phyloP scores from a whole-genome alignment of 768 basidiomycete genomes.

The Boletales sp. region DNA sequence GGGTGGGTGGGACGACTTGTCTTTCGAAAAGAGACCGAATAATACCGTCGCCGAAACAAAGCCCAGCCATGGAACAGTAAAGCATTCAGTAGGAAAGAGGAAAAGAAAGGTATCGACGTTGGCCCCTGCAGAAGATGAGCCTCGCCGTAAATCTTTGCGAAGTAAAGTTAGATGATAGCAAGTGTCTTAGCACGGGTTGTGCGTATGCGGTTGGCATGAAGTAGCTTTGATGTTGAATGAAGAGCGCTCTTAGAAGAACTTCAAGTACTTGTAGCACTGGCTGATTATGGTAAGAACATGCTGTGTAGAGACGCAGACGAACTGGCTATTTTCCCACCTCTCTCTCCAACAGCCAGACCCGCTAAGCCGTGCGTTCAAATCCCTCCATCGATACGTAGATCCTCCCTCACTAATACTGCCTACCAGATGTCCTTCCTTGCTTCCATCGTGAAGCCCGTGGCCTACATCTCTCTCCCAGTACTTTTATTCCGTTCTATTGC shows the following conservation, averaged over 20 bases:
- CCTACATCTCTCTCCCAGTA: slow-evolving; percentile 72
- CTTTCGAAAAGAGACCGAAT: slow-evolving; percentile 31
- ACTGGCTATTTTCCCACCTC: slow-evolving; percentile 28
- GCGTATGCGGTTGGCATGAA: too few species aligned
- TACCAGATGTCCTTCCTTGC: slow-evolving; percentile 59
- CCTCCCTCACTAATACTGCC: slow-evolving; percentile 6
- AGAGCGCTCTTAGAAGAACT: too few species aligned
- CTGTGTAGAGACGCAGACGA: neutral
- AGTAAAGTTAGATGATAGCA: slow-evolving; percentile 5
- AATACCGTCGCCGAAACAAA: neutral
- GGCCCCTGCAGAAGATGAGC: slow-evolving; percentile 5
- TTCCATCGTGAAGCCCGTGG: slow-evolving; percentile 63
- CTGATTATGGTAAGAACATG: too few species aligned
- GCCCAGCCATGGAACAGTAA: neutral
- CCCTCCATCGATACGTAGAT: slow-evolving; percentile 8
- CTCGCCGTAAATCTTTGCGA: slow-evolving; percentile 23
- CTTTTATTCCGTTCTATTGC: slow-evolving; percentile 62
- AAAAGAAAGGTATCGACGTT: slow-evolving; percentile 22
- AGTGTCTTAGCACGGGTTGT: too few species aligned
- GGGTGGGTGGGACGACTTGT: slow-evolving; percentile 73
- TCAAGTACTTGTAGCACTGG: too few species aligned
- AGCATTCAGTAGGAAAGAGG: neutral
- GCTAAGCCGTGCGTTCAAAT: slow-evolving; percentile 15
- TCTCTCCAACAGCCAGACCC: slow-evolving; percentile 19
- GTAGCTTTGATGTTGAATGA: too few species aligned